These are phyloP conservation scores for Pleurotus tuber-regium DNA, from an alignment of 768 basidiomycete genomes.

Conservation along the genomic window DNA sequence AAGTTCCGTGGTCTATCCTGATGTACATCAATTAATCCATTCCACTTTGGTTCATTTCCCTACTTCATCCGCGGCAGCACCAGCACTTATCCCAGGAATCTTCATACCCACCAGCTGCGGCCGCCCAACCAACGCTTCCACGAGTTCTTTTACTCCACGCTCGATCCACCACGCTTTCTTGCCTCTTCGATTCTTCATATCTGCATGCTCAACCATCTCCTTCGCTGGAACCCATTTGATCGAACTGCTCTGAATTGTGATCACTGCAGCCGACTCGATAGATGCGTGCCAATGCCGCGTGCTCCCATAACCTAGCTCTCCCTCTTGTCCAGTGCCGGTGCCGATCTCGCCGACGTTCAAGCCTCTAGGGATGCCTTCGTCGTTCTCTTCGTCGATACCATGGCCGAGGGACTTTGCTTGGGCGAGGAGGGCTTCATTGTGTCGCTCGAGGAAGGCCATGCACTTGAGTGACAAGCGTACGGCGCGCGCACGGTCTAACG, in stretches of 20 bases:
- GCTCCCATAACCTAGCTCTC: background rate
- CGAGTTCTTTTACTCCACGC: slow-evolving; percentile 51
- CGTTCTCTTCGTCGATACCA: background rate
- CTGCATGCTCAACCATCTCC: slow-evolving; percentile 83
- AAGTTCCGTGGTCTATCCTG: no score
- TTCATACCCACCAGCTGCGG: slow-evolving; percentile 48
- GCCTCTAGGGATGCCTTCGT: background rate
- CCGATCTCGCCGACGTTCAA: background rate
- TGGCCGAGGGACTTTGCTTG: slow-evolving; percentile 29
- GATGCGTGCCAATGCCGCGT: slow-evolving; percentile 53
- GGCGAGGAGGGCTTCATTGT: slow-evolving; percentile 55
- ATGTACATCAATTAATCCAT: no score
- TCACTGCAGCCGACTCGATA: slow-evolving; percentile 77
- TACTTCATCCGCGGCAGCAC: slow-evolving; percentile 2
- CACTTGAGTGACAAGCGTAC: slow-evolving; percentile 87
- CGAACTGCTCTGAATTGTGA: slow-evolving; percentile 83
- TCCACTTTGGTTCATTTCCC: no score
- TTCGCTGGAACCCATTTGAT: slow-evolving; percentile 82
- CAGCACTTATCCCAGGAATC: slow-evolving; percentile 8
- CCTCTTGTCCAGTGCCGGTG: background rate
- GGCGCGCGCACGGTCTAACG: slow-evolving; percentile 89
- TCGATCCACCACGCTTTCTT: slow-evolving; percentile 77
- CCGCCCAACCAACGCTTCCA: slow-evolving; percentile 70
- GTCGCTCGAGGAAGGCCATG: slow-evolving; percentile 90
- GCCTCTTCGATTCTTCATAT: slow-evolving; percentile 87